Evolutionary conservation across 768 basidiomycete species (phyloP).

Genomic region (Tylopilus sp.): DNA sequence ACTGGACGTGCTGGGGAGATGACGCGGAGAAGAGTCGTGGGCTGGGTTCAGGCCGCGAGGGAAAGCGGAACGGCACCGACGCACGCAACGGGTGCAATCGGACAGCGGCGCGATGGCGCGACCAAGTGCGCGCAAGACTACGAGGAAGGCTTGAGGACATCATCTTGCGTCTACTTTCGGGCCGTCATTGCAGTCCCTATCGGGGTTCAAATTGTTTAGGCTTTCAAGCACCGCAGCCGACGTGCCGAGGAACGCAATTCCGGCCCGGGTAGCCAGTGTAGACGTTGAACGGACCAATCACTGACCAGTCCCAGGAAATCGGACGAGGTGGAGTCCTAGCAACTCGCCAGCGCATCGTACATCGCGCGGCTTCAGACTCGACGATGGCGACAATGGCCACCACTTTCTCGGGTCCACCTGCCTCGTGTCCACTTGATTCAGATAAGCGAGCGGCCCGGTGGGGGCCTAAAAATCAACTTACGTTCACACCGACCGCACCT

Average conservation of each 20-base stretch:
- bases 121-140: too few relatives aligned
- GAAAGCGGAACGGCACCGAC: background rate
- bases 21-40: constrained; percentile 22
- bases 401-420: constrained; percentile 10
- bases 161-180: too few relatives aligned
- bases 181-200: too few relatives aligned
- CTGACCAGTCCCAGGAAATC: background rate
- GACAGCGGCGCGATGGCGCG: too few relatives aligned
- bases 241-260: too few relatives aligned
- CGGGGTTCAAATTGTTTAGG: too few relatives aligned
- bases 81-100: background rate
- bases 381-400: background rate
- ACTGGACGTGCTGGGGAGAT: constrained; percentile 20
- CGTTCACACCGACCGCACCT: constrained; percentile 14
- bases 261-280: too few relatives aligned
- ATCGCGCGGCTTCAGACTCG: background rate
- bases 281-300: too few relatives aligned
- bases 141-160: too few relatives aligned
- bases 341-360: background rate
- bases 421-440: too few relatives aligned
- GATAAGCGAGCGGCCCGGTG: constrained; percentile 20
- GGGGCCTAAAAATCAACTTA: constrained; percentile 25
- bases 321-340: background rate
- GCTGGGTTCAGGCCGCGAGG: background rate
- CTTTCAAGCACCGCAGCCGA: too few relatives aligned